Percentiles rank a stretch among this genome's conserved stretches.
phyloP scores from a whole-genome alignment of 495 filamentous ascomycete genomes.

The Penicillium antarcticum region DNA sequence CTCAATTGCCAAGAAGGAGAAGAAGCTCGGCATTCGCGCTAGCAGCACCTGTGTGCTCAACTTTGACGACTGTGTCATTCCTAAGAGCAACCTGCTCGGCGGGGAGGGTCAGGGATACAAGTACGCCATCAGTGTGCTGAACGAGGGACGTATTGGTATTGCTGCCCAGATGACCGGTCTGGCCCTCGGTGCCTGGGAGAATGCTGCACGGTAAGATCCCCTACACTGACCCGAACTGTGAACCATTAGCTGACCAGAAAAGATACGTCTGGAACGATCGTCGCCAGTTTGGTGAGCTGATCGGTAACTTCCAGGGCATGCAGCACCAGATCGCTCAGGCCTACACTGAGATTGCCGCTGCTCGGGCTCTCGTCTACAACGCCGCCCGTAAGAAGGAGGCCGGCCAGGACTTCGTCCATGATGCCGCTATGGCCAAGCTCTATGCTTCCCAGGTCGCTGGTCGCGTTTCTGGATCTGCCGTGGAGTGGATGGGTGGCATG shows the following conservation, averaged over 20 bases:
- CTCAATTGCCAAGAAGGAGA: slow-evolving; percentile 98
- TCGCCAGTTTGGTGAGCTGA: slow-evolving; percentile 89
- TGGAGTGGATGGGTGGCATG: slow-evolving; percentile 99
- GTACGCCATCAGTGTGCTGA: slow-evolving; percentile 92
- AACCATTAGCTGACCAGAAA: background rate
- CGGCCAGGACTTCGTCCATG: slow-evolving; percentile 87
- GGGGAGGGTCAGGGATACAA: slow-evolving; percentile 93
- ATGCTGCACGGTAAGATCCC: slow-evolving; percentile 70
- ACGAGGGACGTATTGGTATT: slow-evolving; percentile 97
- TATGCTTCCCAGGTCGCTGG: slow-evolving; percentile 92
- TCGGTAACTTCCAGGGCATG: slow-evolving; percentile 98
- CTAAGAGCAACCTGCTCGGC: slow-evolving; percentile 81
- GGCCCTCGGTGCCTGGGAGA: slow-evolving; percentile 92
- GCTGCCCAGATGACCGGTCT: slow-evolving; percentile 99
- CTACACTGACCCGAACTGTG: background rate
- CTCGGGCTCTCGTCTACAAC: slow-evolving; percentile 91
- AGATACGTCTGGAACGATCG: slow-evolving; percentile 95
- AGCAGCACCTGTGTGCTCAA: slow-evolving; percentile 95
- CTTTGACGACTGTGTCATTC: slow-evolving; percentile 95
- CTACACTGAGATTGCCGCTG: slow-evolving; percentile 88
- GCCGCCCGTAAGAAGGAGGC: slow-evolving; percentile 97
- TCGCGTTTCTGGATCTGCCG: slow-evolving; percentile 76
- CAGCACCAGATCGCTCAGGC: slow-evolving; percentile 98
- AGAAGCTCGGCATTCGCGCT: slow-evolving; percentile 95
- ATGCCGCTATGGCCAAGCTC: slow-evolving; percentile 98